Conservation (phyloP, 2,329 filamentous ascomycete species). For the Cercospora sp. region DNA sequence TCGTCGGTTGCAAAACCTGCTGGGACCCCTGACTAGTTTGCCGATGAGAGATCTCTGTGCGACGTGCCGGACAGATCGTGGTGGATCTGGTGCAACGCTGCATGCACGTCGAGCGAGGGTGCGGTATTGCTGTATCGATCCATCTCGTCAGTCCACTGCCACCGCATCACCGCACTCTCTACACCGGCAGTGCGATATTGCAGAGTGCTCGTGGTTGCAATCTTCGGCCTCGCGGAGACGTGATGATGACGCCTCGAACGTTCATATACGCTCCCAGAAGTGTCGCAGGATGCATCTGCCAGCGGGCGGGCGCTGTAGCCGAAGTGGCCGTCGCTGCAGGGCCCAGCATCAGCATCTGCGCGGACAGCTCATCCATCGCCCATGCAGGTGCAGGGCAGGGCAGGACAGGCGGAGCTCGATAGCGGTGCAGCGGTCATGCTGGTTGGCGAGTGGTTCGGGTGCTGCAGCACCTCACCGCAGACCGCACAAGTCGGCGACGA, state of each 20-base stretch:
- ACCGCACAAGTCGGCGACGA: neutral
- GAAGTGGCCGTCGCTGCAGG: no score
- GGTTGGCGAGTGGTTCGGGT: neutral
- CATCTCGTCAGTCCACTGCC: neutral
- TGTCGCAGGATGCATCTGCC: no score
- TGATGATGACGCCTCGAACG: constrained; percentile 2
- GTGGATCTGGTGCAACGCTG: constrained; percentile 5
- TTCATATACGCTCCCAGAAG: neutral
- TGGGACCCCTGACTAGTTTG: neutral
- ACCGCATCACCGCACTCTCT: neutral
- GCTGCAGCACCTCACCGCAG: neutral
- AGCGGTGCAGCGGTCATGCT: neutral
- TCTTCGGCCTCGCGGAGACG: neutral
- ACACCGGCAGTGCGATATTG: neutral
- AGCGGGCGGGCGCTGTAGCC: no score
- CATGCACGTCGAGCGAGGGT: constrained; percentile 1
- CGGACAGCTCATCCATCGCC: neutral
- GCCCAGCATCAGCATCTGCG: neutral
- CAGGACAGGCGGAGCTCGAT: neutral
- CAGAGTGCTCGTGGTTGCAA: neutral
- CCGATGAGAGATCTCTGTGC: constrained; percentile 5
- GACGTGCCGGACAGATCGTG: constrained; percentile 2
- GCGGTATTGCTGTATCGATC: neutral
- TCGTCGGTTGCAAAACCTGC: neutral
- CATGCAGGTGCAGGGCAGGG: neutral